These are phyloP conservation scores for Chaetomium fimeti DNA, from an alignment of 495 filamentous ascomycete genomes.

Conservation along the genomic window DNA sequence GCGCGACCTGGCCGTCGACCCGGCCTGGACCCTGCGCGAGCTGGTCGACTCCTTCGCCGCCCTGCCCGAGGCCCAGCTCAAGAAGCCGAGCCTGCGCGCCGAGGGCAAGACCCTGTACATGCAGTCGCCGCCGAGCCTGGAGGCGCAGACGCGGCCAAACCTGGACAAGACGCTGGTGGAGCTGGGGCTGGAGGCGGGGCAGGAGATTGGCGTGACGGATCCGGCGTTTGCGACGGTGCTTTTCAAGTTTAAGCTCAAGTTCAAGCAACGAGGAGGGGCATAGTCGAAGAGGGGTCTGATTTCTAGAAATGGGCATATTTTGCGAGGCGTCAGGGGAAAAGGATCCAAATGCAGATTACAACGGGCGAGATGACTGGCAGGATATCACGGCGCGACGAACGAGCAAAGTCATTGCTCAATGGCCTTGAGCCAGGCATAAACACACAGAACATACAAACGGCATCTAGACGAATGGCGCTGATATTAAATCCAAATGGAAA, in stretches of 20 bases:
- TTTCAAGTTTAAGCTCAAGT: constrained; percentile 67
- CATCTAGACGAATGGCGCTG: neutral
- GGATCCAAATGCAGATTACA: neutral
- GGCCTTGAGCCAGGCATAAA: neutral
- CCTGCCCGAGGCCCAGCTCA: constrained; percentile 78
- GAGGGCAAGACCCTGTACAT: constrained; percentile 85
- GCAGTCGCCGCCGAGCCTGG: constrained; percentile 74
- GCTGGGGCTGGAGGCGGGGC: constrained; percentile 50
- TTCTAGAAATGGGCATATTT: constrained; percentile 11
- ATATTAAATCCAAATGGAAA: neutral
- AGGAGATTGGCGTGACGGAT: constrained; percentile 74
- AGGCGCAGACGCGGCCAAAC: constrained; percentile 78
- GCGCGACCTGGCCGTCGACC: constrained; percentile 67
- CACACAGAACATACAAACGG: neutral
- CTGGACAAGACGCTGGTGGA: constrained; percentile 64
- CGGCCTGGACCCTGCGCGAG: constrained; percentile 70
- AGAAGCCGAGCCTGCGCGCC: constrained; percentile 84
- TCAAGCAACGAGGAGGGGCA: constrained; percentile 27
- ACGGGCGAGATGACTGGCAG: neutral
- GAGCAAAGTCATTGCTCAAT: neutral
- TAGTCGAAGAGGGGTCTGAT: neutral
- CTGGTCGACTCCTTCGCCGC: constrained; percentile 84
- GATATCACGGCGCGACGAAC: neutral
- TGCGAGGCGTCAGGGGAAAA: constrained; percentile 20
- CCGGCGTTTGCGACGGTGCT: constrained; percentile 68